Conservation (phyloP, 495 filamentous ascomycete genomes). For the Hypoxylon crocopeplum region DNA sequence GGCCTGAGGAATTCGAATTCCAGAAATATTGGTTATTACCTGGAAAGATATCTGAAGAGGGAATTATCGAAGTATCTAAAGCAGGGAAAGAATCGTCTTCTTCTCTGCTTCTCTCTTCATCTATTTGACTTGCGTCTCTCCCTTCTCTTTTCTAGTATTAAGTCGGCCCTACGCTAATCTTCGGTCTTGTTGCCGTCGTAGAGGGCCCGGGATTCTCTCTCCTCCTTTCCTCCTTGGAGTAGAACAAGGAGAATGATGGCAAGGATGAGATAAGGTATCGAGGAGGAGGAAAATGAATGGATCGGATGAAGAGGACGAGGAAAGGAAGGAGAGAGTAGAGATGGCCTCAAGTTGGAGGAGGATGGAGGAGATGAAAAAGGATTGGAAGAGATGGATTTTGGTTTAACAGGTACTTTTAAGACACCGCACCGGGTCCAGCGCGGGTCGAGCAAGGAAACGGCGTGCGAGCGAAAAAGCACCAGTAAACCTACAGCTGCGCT, state of each 20-base stretch:
- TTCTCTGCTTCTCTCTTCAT: slow-evolving; percentile 35
- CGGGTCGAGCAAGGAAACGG: slow-evolving; percentile 31
- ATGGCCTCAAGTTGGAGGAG: slow-evolving; percentile 64
- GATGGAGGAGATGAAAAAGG: slow-evolving; percentile 62
- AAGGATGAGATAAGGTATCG: slow-evolving; percentile 41
- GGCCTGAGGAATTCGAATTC: slow-evolving; percentile 41
- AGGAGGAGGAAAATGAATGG: slow-evolving; percentile 55
- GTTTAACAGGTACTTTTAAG: slow-evolving; percentile 59
- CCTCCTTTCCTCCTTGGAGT: slow-evolving; percentile 53
- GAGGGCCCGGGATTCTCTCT: slow-evolving; percentile 44
- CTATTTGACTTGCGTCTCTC: slow-evolving; percentile 40
- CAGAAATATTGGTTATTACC: slow-evolving; percentile 35
- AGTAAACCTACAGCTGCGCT: slow-evolving; percentile 16
- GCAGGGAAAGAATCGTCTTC: slow-evolving; percentile 26
- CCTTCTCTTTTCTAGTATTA: slow-evolving; percentile 34
- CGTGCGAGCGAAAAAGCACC: slow-evolving; percentile 10
- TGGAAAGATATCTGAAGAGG: slow-evolving; percentile 39
- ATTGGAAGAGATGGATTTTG: slow-evolving; percentile 55
- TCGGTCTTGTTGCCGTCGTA: slow-evolving; percentile 30
- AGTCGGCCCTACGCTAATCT: slow-evolving; percentile 29
- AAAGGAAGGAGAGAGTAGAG: slow-evolving; percentile 62
- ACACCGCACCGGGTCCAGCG: slow-evolving; percentile 48
- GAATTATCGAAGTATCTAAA: slow-evolving; percentile 31
- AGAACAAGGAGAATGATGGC: slow-evolving; percentile 49
- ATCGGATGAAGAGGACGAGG: slow-evolving; percentile 62